Evolutionary conservation across 305 asterid genomes (phyloP).

Genomic region (Fraxinus greggii): DNA sequence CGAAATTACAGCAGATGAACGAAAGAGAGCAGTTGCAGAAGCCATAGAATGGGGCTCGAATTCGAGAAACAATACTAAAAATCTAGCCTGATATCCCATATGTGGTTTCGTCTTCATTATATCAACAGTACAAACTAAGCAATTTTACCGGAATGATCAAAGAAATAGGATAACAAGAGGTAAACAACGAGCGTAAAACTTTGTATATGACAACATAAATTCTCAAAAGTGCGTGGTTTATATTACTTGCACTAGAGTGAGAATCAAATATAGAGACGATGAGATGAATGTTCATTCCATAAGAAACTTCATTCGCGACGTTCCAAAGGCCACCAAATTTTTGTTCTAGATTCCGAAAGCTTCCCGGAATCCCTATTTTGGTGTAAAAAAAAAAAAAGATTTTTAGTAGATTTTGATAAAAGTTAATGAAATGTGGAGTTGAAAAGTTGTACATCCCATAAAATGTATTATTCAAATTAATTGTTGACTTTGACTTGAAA

Average conservation of each 20-base stretch:
- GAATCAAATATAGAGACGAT: background rate
- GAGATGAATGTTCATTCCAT: background rate
- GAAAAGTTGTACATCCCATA: too few species aligned
- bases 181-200: background rate
- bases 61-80: slow-evolving; percentile 33
- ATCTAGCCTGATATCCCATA: background rate
- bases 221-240: background rate
- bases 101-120: background rate
- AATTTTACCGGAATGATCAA: background rate
- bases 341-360: background rate
- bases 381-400: background rate
- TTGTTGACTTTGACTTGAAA: too few species aligned
- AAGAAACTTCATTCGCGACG: background rate
- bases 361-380: background rate
- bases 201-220: background rate
- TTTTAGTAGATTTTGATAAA: background rate
- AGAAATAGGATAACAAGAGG: background rate
- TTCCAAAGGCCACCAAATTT: background rate
- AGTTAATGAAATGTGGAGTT: background rate
- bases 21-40: slow-evolving; percentile 66
- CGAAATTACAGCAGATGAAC: slow-evolving; percentile 38
- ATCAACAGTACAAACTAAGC: background rate
- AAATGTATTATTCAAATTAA: too few species aligned
- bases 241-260: background rate
- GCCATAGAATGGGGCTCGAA: slow-evolving; percentile 73